These are phyloP conservation scores for Yamadazyma sp. DNA, from an alignment of 1,139 yeast species.

Conservation along the genomic window DNA sequence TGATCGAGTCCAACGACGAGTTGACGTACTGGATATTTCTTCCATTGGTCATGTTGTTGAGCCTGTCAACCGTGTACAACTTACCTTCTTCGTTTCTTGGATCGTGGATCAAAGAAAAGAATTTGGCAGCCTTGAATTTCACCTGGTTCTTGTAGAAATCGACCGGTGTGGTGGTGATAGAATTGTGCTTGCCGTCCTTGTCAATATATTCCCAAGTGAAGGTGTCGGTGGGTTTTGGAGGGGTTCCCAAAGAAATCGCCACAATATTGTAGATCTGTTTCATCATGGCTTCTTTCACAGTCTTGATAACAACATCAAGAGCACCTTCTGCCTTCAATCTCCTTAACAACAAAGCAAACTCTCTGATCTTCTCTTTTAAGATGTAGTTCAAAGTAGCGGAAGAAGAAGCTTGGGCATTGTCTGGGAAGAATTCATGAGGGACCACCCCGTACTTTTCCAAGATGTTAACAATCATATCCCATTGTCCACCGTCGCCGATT, in stretches of 20 bases:
- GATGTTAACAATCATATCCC: conserved; percentile 75
- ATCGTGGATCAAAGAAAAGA: conserved; percentile 73
- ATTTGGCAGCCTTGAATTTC: conserved; percentile 49
- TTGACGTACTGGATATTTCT: conserved; percentile 70
- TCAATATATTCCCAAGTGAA: conserved; percentile 75
- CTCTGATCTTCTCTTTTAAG: conserved; percentile 68
- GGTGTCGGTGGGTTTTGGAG: conserved; percentile 68
- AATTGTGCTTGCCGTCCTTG: conserved; percentile 63
- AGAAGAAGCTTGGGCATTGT: conserved; percentile 62
- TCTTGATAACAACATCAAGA: conserved; percentile 19
- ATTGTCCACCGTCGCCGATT: conserved; percentile 81
- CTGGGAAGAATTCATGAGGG: conserved; percentile 73
- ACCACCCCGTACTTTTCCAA: conserved; percentile 77
- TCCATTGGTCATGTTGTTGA: conserved; percentile 71
- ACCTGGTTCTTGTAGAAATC: conserved; percentile 60
- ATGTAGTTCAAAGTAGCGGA: conserved; percentile 60
- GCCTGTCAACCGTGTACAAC: conserved; percentile 66
- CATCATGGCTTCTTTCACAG: conserved; percentile 50
- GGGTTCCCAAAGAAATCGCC: conserved; percentile 69
- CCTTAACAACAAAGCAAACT: conserved; percentile 70
- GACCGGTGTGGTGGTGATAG: conserved; percentile 57
- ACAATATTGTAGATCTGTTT: conserved; percentile 63
- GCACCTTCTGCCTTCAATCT: conserved; percentile 33
- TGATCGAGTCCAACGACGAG: conserved; percentile 56
- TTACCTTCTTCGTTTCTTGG: conserved; percentile 70